phyloP scores from a whole-genome alignment of 371 early-diverging fungal genomes.

The Mucor indicus region DNA sequence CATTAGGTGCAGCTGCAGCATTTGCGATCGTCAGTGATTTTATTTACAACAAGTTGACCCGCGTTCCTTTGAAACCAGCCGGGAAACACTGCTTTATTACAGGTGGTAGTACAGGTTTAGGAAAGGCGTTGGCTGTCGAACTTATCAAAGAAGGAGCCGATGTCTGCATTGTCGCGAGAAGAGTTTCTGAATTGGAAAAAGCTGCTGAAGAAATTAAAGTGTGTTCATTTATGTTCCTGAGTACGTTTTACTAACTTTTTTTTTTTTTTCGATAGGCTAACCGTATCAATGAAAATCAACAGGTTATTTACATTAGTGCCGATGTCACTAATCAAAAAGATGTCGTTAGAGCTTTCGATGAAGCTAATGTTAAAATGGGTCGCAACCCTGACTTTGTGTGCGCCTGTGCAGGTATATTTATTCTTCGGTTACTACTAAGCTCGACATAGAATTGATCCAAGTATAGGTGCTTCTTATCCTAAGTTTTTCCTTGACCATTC shows the following conservation, averaged over 20 bases:
- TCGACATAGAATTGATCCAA: background rate
- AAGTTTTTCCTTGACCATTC: constrained; percentile 71
- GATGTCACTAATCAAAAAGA: constrained; percentile 62
- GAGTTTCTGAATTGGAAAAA: constrained; percentile 49
- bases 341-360: constrained; percentile 57
- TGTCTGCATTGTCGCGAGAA: constrained; percentile 88
- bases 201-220: constrained; percentile 61
- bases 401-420: constrained; percentile 78
- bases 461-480: constrained; percentile 60
- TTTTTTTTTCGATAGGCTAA: constrained; percentile 5
- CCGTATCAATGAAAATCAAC: constrained; percentile 37
- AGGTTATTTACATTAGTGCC: constrained; percentile 49
- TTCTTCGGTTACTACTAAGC: too few relatives aligned
- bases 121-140: constrained; percentile 75
- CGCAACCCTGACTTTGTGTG: constrained; percentile 71
- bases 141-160: constrained; percentile 76
- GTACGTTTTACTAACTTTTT: constrained; percentile 1
- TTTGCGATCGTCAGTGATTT: constrained; percentile 19
- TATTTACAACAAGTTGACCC: constrained; percentile 24
- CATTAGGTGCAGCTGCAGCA: constrained; percentile 20
- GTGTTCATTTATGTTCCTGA: background rate
- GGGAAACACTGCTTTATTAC: constrained; percentile 84
- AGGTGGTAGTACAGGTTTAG: constrained; percentile 94
- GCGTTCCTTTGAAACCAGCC: constrained; percentile 35
- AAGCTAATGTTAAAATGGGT: constrained; percentile 58